phyloP scores from a whole-genome alignment of 768 basidiomycete genomes.

The Mycena albidolilacea region DNA sequence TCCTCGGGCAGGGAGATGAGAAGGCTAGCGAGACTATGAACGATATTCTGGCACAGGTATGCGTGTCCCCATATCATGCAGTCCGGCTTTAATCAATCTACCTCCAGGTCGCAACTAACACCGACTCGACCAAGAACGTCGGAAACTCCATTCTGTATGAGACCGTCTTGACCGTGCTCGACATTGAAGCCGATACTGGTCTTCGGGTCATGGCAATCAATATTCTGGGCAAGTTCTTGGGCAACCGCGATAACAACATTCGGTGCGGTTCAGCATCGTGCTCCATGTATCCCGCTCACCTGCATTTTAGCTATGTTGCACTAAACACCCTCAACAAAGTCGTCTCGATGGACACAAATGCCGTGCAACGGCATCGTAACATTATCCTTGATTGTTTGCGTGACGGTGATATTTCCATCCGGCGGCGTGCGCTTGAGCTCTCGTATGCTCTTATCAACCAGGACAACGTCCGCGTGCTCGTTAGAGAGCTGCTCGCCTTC shows the following conservation, averaged over 20 bases:
- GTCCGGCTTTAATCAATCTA: constrained; percentile 2
- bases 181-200: constrained; percentile 97
- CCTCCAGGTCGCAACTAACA: constrained; percentile 95
- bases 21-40: constrained; percentile 97
- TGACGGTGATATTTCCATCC: constrained; percentile 99
- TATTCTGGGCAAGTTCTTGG: constrained; percentile 97
- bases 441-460: constrained; percentile 98
- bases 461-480: constrained; percentile 91
- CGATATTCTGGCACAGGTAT: constrained; percentile 95
- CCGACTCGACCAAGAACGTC: constrained; percentile 97
- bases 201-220: constrained; percentile 99
- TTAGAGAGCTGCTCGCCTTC: constrained; percentile 94
- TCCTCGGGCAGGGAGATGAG: constrained; percentile 89
- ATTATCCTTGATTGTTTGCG: constrained; percentile 99
- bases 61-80: constrained; percentile 24
- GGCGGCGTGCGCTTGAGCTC: constrained; percentile 94
- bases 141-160: constrained; percentile 99
- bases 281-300: constrained; percentile 10
- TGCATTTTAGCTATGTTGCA: constrained; percentile 86
- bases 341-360: constrained; percentile 97
- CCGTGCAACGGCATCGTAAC: constrained; percentile 97
- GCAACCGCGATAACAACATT: constrained; percentile 98
- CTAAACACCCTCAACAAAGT: constrained; percentile 99
- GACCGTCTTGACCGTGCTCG: constrained; percentile 94
- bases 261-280: constrained; percentile 68